Evolutionary conservation across 1,139 yeast genomes (phyloP), one percentile per base, ranked within the genome.

Genomic region (Yamadazyma triangularis): DNA sequence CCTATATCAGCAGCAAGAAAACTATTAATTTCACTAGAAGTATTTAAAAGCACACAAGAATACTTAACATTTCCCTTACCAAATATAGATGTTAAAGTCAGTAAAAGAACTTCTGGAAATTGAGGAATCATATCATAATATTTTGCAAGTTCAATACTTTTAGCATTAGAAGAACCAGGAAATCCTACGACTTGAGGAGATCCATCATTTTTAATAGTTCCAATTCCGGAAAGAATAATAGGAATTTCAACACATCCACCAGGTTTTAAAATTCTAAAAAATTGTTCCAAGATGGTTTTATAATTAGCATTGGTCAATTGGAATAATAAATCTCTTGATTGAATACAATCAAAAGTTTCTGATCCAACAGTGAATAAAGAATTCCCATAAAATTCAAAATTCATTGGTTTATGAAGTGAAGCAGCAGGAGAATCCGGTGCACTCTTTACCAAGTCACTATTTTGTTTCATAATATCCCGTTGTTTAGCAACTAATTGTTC

Each of bases 241-340:
- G 70, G 68, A 7, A 59, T 33, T 33, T 65, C 70, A 4, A 67
- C 31, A 1, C 43, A 31, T 2, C 73, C 74, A 2, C 62, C 71
- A 2, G 41, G 47, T 33, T 57, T 58, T 30, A 68, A 50, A 13
- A 67, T 51, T 30, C 74, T 47, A 35, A 56, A 40, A 33, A 65
- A 64, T 38, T 67, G 69, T 3, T 40, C 30, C 4, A 67, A 31
- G 3, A 64, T 38, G 0, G 54, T 48, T 16, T 39, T 48, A 34
- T 49, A 50, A 34, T 60, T 64, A 1, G 40, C 25, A 14, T 46
- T 41, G 3, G 58, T 55, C 6, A 64, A 35, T 36, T 66, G 70
- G 7, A 59, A 43, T 8, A 51, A 38, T 15, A 65, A 43, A 37
- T 68, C 74, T 23, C 69, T 47, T 18, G 57, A 47, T 28, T 64